Conservation (phyloP, 352 stramenopile genomes). For the Phytophthora pluvialis region DNA sequence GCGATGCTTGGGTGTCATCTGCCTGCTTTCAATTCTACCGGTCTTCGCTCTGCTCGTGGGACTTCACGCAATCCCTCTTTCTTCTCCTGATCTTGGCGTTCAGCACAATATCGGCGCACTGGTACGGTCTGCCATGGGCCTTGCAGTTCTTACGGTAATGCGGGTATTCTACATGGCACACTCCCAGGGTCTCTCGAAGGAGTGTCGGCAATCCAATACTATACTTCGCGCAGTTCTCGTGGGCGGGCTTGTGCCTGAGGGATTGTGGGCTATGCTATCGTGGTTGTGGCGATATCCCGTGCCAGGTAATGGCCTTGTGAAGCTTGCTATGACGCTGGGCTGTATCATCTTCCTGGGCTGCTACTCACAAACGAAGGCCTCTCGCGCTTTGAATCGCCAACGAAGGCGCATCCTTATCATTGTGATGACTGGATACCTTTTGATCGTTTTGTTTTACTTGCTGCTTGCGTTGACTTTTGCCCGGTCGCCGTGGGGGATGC, state of each 20-base stretch:
- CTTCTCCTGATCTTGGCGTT: slow-evolving; percentile 18
- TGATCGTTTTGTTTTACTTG: slow-evolving; percentile 30
- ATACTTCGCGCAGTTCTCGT: background rate
- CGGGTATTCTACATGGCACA: slow-evolving; percentile 26
- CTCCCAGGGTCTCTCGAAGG: slow-evolving; percentile 6
- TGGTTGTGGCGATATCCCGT: slow-evolving; percentile 26
- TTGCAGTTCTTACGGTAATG: slow-evolving; percentile 8
- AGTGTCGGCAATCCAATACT: slow-evolving; percentile 1
- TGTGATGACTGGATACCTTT: slow-evolving; percentile 12
- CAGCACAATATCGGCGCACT: slow-evolving; percentile 2
- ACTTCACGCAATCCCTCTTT: slow-evolving; percentile 22
- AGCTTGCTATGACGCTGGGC: slow-evolving; percentile 1
- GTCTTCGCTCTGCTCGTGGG: slow-evolving; percentile 18
- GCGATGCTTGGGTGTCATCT: slow-evolving; percentile 31
- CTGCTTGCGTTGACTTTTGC: slow-evolving; percentile 35
- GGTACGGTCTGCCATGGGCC: slow-evolving; percentile 19
- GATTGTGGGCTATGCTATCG: slow-evolving; percentile 16
- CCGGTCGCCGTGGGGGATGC: slow-evolving; percentile 21
- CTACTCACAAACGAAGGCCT: slow-evolving; percentile 1
- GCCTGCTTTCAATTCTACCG: slow-evolving; percentile 19
- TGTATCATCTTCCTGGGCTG: slow-evolving; percentile 17
- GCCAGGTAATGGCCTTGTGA: slow-evolving; percentile 16
- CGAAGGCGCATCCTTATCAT: slow-evolving; percentile 13
- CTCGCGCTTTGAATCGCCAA: background rate
- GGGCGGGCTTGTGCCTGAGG: slow-evolving; percentile 20